Conservation (phyloP, 1,139 yeast species). For the Candida albicans region DNA sequence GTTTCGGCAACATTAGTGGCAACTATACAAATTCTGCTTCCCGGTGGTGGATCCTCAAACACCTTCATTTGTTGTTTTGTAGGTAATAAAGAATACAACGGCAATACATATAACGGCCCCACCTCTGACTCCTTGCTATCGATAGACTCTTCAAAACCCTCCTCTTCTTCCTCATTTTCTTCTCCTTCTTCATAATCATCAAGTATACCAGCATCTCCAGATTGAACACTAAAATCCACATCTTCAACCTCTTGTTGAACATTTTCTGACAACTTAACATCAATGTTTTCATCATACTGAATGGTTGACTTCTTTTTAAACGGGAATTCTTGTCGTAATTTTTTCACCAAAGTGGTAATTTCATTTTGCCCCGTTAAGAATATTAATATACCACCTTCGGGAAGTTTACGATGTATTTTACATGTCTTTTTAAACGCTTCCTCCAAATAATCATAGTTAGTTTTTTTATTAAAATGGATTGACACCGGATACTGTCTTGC, state of each 20-base stretch:
- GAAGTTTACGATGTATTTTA: conserved; percentile 81
- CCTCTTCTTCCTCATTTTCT: conserved; percentile 65
- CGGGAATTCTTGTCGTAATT: conserved; percentile 69
- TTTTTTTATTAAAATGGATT: conserved; percentile 81
- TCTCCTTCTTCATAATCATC: conserved; percentile 26
- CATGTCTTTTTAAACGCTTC: conserved; percentile 85
- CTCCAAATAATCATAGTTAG: conserved; percentile 75
- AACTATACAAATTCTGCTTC: conserved; percentile 84
- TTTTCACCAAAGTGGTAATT: conserved; percentile 72
- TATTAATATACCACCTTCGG: conserved; percentile 91
- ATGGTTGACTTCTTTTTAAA: conserved; percentile 33
- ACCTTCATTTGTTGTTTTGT: conserved; percentile 94
- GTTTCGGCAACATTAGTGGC: conserved; percentile 99
- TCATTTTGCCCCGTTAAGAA: conserved; percentile 96
- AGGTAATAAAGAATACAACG: conserved; percentile 87
- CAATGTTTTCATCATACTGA: conserved; percentile 32
- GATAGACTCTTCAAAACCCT: conserved; percentile 83
- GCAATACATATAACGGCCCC: conserved; percentile 87
- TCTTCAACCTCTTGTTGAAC: conserved; percentile 86
- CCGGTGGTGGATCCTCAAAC: conserved; percentile 80
- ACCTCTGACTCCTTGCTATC: conserved; percentile 74
- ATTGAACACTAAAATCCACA: conserved; percentile 70
- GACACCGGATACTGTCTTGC: conserved; percentile 96
- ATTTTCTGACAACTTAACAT: conserved; percentile 54
- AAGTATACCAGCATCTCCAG: conserved; percentile 25